Evolutionary conservation across 129 eudicot species (phyloP).

Genomic region (Helichrysum umbraculigerum): DNA sequence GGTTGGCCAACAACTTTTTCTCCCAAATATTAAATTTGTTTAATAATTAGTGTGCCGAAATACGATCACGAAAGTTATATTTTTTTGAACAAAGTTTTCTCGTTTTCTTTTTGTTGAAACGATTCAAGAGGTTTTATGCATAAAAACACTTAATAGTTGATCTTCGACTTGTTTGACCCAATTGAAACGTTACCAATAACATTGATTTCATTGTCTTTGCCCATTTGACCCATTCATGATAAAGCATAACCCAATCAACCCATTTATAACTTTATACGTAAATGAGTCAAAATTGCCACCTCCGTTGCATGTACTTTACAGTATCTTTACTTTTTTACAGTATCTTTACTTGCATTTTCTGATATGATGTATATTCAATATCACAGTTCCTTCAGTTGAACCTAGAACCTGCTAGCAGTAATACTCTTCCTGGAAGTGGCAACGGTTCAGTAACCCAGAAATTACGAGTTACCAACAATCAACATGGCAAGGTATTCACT

Average conservation of each 20-base stretch:
- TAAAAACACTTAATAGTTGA: too few species aligned
- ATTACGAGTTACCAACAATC: constrained; percentile 80
- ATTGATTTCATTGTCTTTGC: neutral
- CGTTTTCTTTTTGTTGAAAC: too few species aligned
- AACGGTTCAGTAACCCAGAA: constrained; percentile 65
- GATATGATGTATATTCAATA: neutral
- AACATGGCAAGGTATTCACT: constrained; percentile 83
- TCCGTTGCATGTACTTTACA: neutral
- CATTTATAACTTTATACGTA: neutral
- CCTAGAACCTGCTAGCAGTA: constrained; percentile 88
- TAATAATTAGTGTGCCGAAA: too few species aligned
- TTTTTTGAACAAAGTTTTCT: too few species aligned
- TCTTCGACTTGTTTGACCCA: too few species aligned
- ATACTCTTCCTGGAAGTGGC: constrained; percentile 64
- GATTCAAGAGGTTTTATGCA: too few species aligned
- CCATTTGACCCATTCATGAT: neutral
- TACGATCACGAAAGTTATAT: too few species aligned
- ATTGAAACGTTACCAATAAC: too few species aligned
- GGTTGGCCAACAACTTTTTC: too few species aligned
- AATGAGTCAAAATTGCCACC: neutral
- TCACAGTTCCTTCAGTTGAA: constrained; percentile 93
- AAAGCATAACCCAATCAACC: neutral
- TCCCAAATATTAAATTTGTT: too few species aligned
- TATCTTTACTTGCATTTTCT: neutral
- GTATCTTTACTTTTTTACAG: neutral